A percentile compares a stretch with the other conserved stretches of the same genome.
These are phyloP conservation scores for Emericellopsis atlantica DNA, from an alignment of 2,329 filamentous ascomycete genomes.

Conservation along the genomic window DNA sequence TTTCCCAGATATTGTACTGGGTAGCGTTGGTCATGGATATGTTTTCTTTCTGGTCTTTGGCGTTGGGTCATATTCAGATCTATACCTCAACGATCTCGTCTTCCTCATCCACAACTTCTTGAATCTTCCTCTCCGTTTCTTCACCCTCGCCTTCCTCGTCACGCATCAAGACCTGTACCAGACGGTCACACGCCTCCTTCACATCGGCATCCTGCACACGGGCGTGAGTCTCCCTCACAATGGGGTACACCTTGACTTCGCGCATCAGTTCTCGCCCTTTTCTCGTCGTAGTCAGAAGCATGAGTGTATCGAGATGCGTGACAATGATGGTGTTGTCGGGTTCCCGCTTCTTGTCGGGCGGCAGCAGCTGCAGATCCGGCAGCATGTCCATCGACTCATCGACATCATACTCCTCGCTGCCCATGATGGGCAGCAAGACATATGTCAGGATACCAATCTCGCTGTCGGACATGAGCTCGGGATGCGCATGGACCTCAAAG, in stretches of 20 bases:
- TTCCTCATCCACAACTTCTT: constrained; percentile 26
- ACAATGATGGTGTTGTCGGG: constrained; percentile 62
- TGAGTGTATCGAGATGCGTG: constrained; percentile 80
- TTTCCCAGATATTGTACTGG: background rate
- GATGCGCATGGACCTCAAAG: constrained; percentile 68
- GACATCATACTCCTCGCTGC: constrained; percentile 75
- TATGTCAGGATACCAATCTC: constrained; percentile 79
- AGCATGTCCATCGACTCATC: constrained; percentile 82
- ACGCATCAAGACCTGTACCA: constrained; percentile 81
- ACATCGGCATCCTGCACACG: constrained; percentile 69
- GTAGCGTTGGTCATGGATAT: background rate
- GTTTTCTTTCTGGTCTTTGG: background rate
- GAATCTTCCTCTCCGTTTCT: constrained; percentile 21
- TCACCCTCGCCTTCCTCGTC: constrained; percentile 44
- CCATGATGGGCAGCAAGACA: constrained; percentile 75
- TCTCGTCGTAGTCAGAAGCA: constrained; percentile 68
- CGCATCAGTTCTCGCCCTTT: constrained; percentile 65
- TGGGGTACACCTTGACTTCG: constrained; percentile 71
- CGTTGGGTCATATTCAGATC: background rate
- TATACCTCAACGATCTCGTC: constrained; percentile 42
- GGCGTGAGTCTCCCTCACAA: constrained; percentile 76
- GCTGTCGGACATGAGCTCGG: constrained; percentile 55
- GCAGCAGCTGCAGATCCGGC: constrained; percentile 77
- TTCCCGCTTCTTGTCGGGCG: constrained; percentile 82
- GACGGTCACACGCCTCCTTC: constrained; percentile 69